Percentiles rank a stretch among this genome's conserved stretches.
Conservation (phyloP, 1,139 yeast species). For the Magnusiomyces paraingens region DNA sequence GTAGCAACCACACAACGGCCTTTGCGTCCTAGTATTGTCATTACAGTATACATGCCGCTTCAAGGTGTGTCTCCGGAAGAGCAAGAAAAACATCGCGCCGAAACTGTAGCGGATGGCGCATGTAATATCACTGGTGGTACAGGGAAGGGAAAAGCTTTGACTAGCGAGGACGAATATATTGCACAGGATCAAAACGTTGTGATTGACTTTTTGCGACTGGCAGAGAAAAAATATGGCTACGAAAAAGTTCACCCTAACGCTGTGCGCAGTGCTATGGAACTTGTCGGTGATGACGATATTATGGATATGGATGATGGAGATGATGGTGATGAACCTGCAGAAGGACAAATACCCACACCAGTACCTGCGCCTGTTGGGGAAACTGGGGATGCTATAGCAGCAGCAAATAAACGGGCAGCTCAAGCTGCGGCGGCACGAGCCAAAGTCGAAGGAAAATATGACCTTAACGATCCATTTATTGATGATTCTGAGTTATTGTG, state of each 20-base stretch:
- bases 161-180: not conserved
- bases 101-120: not conserved
- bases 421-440: conserved; percentile 35
- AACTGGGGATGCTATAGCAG: conserved; percentile 36
- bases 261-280: conserved; percentile 52
- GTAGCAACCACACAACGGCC: conserved; percentile 7
- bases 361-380: too few species aligned
- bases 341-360: not conserved
- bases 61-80: conserved; percentile 8
- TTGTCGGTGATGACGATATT: conserved; percentile 56
- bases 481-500: conserved; percentile 89
- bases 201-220: conserved; percentile 68
- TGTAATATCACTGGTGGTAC: conserved; percentile 1
- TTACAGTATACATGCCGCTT: conserved; percentile 12
- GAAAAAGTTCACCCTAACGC: conserved; percentile 62
- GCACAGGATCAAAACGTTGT: conserved; percentile 41
- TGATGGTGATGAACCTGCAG: conserved; percentile 36
- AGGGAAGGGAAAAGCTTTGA: conserved; percentile 9
- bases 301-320: conserved; percentile 55
- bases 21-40: conserved; percentile 7
- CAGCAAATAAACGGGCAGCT: conserved; percentile 17
- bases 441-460: conserved; percentile 65
- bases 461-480: conserved; percentile 88
- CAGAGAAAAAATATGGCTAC: conserved; percentile 86
- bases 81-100: not conserved